phyloP scores from a whole-genome alignment of 257 asterid genomes.

The Solanum sitiens region DNA sequence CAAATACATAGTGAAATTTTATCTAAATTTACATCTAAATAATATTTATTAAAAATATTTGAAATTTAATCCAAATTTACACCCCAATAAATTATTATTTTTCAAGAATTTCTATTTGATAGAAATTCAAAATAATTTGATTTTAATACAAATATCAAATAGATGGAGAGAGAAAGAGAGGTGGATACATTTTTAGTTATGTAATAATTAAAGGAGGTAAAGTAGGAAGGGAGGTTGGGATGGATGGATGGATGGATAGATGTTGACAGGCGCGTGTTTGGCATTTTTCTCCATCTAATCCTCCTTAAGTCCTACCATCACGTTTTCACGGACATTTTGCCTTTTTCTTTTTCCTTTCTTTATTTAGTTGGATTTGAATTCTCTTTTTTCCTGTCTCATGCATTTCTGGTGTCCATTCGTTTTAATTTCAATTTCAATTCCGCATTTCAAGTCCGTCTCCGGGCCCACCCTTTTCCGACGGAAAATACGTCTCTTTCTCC shows the following conservation, averaged over 20 bases:
- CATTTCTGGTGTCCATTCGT: background rate
- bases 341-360: background rate
- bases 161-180: background rate
- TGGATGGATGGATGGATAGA: background rate
- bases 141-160: no score
- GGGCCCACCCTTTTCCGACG: conserved; percentile 13
- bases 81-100: no score
- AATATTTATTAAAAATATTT: no score
- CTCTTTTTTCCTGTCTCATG: conserved; percentile 9
- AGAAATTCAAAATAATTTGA: no score
- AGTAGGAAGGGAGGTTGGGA: background rate
- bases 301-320: background rate
- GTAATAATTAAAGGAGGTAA: background rate
- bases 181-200: background rate
- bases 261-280: conserved; percentile 24
- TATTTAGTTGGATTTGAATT: conserved; percentile 5
- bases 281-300: background rate
- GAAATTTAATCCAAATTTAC: no score
- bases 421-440: conserved; percentile 13
- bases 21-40: no score
- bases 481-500: background rate
- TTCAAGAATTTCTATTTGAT: no score
- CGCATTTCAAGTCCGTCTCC: conserved; percentile 20
- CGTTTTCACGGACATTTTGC: conserved; percentile 29
- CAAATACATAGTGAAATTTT: fast-evolving